Evolutionary conservation across 2,329 filamentous ascomycete species (phyloP).

Genomic region (Pseudogymnoascus sp.): DNA sequence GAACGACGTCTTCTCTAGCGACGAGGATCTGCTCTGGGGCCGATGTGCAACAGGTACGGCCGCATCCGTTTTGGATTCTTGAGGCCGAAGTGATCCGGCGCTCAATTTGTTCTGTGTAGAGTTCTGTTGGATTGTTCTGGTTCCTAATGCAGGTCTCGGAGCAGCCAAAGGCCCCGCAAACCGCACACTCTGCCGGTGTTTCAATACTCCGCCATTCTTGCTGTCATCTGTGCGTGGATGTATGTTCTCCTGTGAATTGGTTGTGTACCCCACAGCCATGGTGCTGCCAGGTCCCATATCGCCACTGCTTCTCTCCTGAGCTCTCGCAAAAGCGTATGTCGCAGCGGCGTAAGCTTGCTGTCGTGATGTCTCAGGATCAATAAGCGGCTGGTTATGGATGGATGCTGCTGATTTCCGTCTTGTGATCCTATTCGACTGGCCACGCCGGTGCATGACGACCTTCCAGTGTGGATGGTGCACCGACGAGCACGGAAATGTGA

Average conservation of each 20-base stretch:
- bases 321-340: slow-evolving; percentile 49
- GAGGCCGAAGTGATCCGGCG: slow-evolving; percentile 19
- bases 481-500: not conserved
- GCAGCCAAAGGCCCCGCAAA: slow-evolving; percentile 32
- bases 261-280: slow-evolving; percentile 15
- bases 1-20: slow-evolving; percentile 25
- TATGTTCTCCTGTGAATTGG: slow-evolving; percentile 13
- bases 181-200: slow-evolving; percentile 48
- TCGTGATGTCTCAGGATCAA: slow-evolving; percentile 43
- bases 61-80: slow-evolving; percentile 24
- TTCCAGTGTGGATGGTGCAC: not conserved
- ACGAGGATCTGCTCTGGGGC: slow-evolving; percentile 28
- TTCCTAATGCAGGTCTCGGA: slow-evolving; percentile 21
- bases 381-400: slow-evolving; percentile 40
- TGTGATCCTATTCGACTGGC: slow-evolving; percentile 29
- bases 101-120: slow-evolving; percentile 16
- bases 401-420: slow-evolving; percentile 47
- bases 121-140: slow-evolving; percentile 17
- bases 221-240: slow-evolving; percentile 13
- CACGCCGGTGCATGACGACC: slow-evolving; percentile 28
- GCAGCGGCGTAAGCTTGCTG: slow-evolving; percentile 58
- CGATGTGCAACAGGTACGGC: slow-evolving; percentile 25
- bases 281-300: slow-evolving; percentile 31
- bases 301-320: slow-evolving; percentile 36
- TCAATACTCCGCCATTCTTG: slow-evolving; percentile 23